phyloP scores from a whole-genome alignment of 352 stramenopile species.

The Aphanomyces cochlioides region DNA sequence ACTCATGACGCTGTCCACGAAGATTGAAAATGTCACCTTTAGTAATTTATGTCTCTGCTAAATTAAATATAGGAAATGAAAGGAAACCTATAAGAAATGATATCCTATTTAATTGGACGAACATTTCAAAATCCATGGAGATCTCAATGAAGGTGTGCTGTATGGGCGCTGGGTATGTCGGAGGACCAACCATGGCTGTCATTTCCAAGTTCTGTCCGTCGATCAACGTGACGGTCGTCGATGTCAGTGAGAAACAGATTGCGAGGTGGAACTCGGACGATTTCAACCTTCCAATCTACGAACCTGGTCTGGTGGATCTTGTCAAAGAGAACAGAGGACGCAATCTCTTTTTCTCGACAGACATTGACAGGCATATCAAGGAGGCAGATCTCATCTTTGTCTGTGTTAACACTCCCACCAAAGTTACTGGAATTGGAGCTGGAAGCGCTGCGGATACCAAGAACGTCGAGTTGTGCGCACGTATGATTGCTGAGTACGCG shows the following conservation, averaged over 20 bases:
- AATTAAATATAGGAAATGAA: too few species aligned
- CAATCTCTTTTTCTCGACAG: constrained; percentile 99
- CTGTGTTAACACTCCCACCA: constrained; percentile 99
- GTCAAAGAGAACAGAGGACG: constrained; percentile 87
- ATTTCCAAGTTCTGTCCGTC: constrained; percentile 97
- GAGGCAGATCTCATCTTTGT: constrained; percentile 99
- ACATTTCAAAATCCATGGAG: constrained; percentile 14
- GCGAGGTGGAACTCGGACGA: constrained; percentile 95
- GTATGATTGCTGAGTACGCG: constrained; percentile 96
- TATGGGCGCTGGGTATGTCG: constrained; percentile 98
- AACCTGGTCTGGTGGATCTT: constrained; percentile 97
- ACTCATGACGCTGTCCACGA: constrained; percentile 16
- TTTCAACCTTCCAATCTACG: constrained; percentile 96
- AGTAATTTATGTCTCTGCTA: background rate
- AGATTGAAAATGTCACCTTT: background rate
- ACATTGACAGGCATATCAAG: constrained; percentile 96
- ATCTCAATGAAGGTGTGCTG: constrained; percentile 70
- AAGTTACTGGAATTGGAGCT: constrained; percentile 95
- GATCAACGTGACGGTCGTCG: constrained; percentile 97
- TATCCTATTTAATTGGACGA: background rate
- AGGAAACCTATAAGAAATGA: too few species aligned
- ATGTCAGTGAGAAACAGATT: constrained; percentile 95
- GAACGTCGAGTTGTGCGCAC: constrained; percentile 98
- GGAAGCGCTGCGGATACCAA: constrained; percentile 98
- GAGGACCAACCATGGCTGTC: constrained; percentile 99